A percentile compares a stretch with the other conserved stretches of the same genome.
These are phyloP conservation scores for Protomyces inouyei DNA, from an alignment of 1,139 yeast species.

Conservation along the genomic window DNA sequence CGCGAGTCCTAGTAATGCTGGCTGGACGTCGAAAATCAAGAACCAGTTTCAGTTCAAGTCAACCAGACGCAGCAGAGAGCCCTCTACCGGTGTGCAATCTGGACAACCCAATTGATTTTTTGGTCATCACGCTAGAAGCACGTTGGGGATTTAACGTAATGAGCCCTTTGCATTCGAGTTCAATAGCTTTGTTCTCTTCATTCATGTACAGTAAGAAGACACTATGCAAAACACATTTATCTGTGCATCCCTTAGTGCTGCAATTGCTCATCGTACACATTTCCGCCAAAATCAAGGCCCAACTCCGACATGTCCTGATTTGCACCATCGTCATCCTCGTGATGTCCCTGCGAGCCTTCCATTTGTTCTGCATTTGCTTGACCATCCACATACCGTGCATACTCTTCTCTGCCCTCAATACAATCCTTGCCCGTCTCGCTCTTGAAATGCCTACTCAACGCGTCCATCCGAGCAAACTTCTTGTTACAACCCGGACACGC, in stretches of 20 bases:
- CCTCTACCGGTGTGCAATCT: neutral
- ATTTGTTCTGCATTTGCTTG: neutral
- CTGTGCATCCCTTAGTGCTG: neutral
- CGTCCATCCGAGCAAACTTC: conserved; percentile 92
- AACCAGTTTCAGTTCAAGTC: conserved; percentile 5
- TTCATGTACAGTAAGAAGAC: neutral
- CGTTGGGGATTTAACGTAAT: too few relatives aligned
- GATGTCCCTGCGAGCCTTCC: neutral
- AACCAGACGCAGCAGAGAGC: neutral
- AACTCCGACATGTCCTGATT: neutral
- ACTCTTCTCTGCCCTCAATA: conserved; percentile 41
- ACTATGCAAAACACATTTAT: neutral
- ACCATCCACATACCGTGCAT: conserved; percentile 9
- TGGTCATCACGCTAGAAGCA: too few relatives aligned
- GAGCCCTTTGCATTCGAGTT: too few relatives aligned
- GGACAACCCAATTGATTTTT: too few relatives aligned
- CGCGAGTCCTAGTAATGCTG: neutral
- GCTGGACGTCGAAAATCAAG: conserved; percentile 21
- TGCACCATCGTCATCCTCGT: neutral
- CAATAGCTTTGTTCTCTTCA: neutral
- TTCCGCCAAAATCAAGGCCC: neutral
- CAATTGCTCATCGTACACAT: neutral
- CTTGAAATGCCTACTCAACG: conserved; percentile 85
- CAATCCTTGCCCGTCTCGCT: conserved; percentile 90
- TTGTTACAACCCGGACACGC: conserved; percentile 97